These are phyloP conservation scores for Codiaeum variegatum DNA, from an alignment of 441 rosid species.

Conservation along the genomic window DNA sequence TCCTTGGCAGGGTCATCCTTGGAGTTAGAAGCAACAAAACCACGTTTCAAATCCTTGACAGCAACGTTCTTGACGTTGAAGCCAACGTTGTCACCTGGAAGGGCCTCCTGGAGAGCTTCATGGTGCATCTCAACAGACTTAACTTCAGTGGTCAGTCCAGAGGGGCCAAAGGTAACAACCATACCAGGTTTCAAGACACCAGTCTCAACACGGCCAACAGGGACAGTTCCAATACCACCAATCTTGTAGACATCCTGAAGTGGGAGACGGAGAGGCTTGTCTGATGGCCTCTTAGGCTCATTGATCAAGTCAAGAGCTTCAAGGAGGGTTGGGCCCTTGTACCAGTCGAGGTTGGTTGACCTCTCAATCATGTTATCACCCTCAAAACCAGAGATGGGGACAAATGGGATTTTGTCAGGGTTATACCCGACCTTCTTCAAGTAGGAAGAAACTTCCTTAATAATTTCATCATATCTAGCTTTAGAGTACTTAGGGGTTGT, in stretches of 20 bases:
- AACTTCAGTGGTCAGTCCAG: constrained; percentile 20
- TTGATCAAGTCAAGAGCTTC: constrained; percentile 33
- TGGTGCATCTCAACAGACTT: constrained; percentile 17
- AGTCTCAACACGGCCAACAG: constrained; percentile 33
- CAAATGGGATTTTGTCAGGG: constrained; percentile 35
- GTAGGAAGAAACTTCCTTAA: constrained; percentile 45
- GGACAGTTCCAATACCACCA: constrained; percentile 47
- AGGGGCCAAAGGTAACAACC: constrained; percentile 13
- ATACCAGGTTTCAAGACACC: constrained; percentile 12
- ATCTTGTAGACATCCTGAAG: constrained; percentile 54
- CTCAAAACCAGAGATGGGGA: constrained; percentile 37
- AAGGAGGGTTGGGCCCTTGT: constrained; percentile 39
- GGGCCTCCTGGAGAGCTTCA: constrained; percentile 18
- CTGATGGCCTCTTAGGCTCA: constrained; percentile 45
- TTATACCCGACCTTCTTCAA: constrained; percentile 46
- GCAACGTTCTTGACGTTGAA: constrained; percentile 17
- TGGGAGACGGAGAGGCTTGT: constrained; percentile 50
- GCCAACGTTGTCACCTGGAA: constrained; percentile 11
- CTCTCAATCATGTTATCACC: constrained; percentile 40
- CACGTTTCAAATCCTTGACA: constrained; percentile 15
- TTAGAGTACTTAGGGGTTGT: constrained; percentile 45
- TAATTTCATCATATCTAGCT: constrained; percentile 41
- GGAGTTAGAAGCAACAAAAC: constrained; percentile 13
- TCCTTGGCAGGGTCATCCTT: constrained; percentile 2
- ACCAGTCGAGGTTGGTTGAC: constrained; percentile 38